phyloP scores from a whole-genome alignment of 768 basidiomycete species.

The Tylopilus balloui region DNA sequence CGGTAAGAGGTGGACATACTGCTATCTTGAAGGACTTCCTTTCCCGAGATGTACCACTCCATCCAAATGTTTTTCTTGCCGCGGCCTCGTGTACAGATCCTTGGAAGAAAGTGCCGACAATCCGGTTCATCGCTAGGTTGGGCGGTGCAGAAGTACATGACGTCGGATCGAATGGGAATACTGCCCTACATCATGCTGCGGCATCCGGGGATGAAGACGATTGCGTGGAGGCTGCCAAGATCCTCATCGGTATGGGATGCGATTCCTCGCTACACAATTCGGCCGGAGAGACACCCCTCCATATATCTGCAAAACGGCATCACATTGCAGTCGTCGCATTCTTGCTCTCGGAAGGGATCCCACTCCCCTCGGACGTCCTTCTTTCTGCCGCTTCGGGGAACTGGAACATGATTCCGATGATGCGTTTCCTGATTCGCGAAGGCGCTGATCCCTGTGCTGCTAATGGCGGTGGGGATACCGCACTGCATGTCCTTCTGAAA shows the following conservation, averaged over 20 bases:
- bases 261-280: background rate
- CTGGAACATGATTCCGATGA: background rate
- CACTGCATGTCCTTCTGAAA: background rate
- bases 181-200: background rate
- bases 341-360: background rate
- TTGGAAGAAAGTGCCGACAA: background rate
- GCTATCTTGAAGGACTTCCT: background rate
- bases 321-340: background rate
- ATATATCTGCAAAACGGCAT: background rate
- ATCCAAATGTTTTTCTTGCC: background rate
- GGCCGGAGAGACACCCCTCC: background rate
- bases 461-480: background rate
- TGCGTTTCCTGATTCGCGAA: background rate
- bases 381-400: background rate
- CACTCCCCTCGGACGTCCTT: background rate
- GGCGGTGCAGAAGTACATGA: background rate
- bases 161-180: background rate
- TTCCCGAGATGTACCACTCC: background rate
- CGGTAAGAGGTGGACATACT: background rate
- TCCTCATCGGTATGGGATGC: background rate
- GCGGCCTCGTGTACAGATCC: background rate
- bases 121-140: background rate
- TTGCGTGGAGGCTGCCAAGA: background rate
- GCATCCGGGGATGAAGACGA: background rate
- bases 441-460: background rate